A percentile compares a stretch with the other conserved stretches of the same genome.
Evolutionary conservation across 805 yeast species (phyloP).

Genomic region (Blastobotrys parvus): DNA sequence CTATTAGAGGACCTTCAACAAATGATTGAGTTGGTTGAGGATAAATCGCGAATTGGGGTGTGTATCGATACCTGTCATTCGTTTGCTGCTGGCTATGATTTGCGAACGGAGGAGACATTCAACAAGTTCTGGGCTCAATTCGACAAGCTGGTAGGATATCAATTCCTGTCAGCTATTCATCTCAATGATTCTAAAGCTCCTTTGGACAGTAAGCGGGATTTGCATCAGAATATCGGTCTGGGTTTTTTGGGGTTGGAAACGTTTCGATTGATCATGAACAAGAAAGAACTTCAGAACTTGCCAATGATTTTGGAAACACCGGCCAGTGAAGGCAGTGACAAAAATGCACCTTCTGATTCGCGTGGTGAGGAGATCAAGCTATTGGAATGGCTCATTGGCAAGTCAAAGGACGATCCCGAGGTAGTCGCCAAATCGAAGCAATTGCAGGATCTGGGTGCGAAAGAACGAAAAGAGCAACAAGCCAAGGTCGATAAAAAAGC

Average conservation of each 20-base stretch:
- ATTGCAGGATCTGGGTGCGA: conserved; percentile 52
- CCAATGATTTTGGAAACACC: conserved; percentile 92
- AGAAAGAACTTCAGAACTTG: conserved; percentile 47
- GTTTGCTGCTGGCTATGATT: conserved; percentile 93
- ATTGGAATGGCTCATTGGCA: conserved; percentile 72
- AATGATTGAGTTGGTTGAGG: conserved; percentile 70
- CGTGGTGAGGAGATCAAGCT: conserved; percentile 75
- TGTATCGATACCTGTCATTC: conserved; percentile 96
- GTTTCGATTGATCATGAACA: conserved; percentile 71
- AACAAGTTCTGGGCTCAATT: conserved; percentile 66
- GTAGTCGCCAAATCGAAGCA: conserved; percentile 39
- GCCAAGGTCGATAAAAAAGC: conserved; percentile 43
- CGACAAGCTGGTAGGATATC: conserved; percentile 63
- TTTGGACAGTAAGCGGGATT: conserved; percentile 76
- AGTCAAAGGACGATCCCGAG: conserved; percentile 45
- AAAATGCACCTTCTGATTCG: conserved; percentile 7
- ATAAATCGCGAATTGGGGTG: conserved; percentile 83
- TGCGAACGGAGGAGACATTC: conserved; percentile 51
- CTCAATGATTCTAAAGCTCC: conserved; percentile 95
- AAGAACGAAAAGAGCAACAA: conserved; percentile 61
- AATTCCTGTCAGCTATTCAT: conserved; percentile 75
- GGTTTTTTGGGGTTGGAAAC: conserved; percentile 87
- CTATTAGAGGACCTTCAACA: conserved; percentile 62
- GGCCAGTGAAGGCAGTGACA: conserved; percentile 36
- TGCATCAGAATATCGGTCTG: conserved; percentile 81